A percentile compares a stretch with the other conserved stretches of the same genome.
These are phyloP conservation scores for Penicillium sp. DNA, from an alignment of 2,329 filamentous ascomycete genomes.

Conservation along the genomic window DNA sequence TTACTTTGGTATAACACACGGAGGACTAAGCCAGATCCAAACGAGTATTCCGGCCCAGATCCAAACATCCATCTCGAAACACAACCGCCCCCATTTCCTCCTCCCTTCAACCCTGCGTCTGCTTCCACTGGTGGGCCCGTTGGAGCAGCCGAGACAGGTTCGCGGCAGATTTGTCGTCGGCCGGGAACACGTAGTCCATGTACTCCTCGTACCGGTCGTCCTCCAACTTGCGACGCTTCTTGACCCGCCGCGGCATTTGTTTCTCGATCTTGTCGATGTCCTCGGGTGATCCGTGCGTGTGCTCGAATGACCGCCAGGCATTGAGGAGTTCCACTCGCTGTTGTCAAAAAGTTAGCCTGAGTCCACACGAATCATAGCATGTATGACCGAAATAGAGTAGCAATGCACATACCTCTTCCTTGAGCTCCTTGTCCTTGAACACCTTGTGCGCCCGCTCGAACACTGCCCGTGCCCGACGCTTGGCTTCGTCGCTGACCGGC, in stretches of 20 bases:
- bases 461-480: slow-evolving; percentile 77
- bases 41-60: neutral
- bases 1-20: slow-evolving; percentile 5
- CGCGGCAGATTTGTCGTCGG: slow-evolving; percentile 84
- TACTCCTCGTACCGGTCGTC: slow-evolving; percentile 97
- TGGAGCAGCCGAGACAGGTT: slow-evolving; percentile 84
- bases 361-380: neutral
- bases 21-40: neutral
- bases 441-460: slow-evolving; percentile 85
- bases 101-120: slow-evolving; percentile 53
- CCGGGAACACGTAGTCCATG: slow-evolving; percentile 95
- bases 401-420: slow-evolving; percentile 70
- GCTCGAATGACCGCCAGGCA: slow-evolving; percentile 91
- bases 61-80: slow-evolving; percentile 2
- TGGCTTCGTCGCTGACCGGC: slow-evolving; percentile 79
- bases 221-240: slow-evolving; percentile 89
- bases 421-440: slow-evolving; percentile 88
- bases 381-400: neutral
- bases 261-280: slow-evolving; percentile 84
- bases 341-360: slow-evolving; percentile 40
- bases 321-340: slow-evolving; percentile 85
- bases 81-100: neutral
- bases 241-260: slow-evolving; percentile 91
- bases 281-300: slow-evolving; percentile 75
- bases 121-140: slow-evolving; percentile 88